Conservation (phyloP, 2,329 filamentous ascomycete genomes). For the Septoria linicola region DNA sequence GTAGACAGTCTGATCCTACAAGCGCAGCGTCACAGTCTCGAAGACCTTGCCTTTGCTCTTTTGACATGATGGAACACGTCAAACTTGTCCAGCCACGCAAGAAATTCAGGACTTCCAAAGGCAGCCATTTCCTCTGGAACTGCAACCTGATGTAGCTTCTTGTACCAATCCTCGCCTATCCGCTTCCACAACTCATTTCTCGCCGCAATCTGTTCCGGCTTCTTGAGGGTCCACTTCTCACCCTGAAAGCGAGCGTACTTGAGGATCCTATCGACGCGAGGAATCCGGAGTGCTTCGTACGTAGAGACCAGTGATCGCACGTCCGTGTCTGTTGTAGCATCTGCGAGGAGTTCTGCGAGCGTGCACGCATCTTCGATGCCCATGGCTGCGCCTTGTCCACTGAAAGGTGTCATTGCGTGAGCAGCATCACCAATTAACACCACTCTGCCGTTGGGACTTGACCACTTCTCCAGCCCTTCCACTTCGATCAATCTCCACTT, state of each 20-base stretch:
- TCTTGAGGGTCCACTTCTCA: slow-evolving; percentile 8
- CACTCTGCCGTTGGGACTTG: slow-evolving; percentile 6
- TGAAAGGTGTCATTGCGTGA: slow-evolving; percentile 9
- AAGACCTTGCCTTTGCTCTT: background rate
- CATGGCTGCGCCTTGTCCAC: background rate
- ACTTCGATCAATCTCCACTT: slow-evolving; percentile 13
- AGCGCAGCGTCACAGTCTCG: background rate
- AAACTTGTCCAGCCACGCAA: slow-evolving; percentile 14
- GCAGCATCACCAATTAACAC: slow-evolving; percentile 16
- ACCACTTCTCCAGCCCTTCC: slow-evolving; percentile 6
- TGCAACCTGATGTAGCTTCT: background rate
- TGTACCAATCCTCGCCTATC: slow-evolving; percentile 7
- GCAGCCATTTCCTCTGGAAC: slow-evolving; percentile 3
- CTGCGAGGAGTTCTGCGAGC: slow-evolving; percentile 10
- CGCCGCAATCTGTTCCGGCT: background rate
- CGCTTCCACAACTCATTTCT: slow-evolving; percentile 11
- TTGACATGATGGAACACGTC: slow-evolving; percentile 15
- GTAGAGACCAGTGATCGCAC: background rate
- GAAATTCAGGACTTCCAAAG: slow-evolving; percentile 6
- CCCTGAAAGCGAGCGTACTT: slow-evolving; percentile 6
- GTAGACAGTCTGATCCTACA: background rate
- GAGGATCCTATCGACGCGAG: slow-evolving; percentile 10
- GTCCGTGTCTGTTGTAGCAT: background rate
- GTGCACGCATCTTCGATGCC: slow-evolving; percentile 17
- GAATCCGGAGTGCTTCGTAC: slow-evolving; percentile 14